Base-by-base conservation (phyloP, 306 rosid species). In the Glycine soja region DNA sequence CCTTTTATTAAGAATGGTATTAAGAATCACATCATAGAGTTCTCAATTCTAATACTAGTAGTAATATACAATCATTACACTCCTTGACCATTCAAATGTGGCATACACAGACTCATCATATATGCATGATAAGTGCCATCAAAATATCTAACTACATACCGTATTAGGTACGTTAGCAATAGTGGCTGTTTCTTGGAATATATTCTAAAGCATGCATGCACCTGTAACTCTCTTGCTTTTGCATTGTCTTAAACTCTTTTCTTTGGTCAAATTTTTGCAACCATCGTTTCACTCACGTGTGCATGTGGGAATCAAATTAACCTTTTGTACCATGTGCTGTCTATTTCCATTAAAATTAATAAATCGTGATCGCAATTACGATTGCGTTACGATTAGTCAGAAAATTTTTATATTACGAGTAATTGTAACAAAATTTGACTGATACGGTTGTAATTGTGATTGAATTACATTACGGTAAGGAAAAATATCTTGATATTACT, bases 211-310 rank as follows among this genome's bases (percentile, higher is more conserved):
- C 30, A 24, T 24, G 34, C 43, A 24, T 51, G 36, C 7, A 13
- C 30, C 15, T 24, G 30, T 34, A 36, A 36, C 36, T 50, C 24
- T 46, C 32, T 75, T 52, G 51, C 36, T 5, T 69, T 69, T 14
- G 42, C 40, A 10, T n/a, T 68, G 77, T 57, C 82, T 36, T 24
- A 3, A 42, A 53, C 38, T 46, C 9, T 15, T 79, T 30, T 45
- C 47, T 61, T 53, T 67, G 36, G 77, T 67, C 81, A 84, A 84
- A 74, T 58, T 57, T 24, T 79, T 78, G 81, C 78, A 67, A 79
- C 84, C 1, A 19, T 24, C 30, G 30, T 24, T 24, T 24, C 30
- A 24, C 67, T 13, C 75, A 36, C 30, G 62, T 66, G 73, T 70
- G 70, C 64, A 74, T 51, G 74, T 63, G 74, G 56, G 67, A 80